Base-by-base conservation (phyloP, 2,329 filamentous ascomycete genomes). In the Seiridium unicorne region DNA sequence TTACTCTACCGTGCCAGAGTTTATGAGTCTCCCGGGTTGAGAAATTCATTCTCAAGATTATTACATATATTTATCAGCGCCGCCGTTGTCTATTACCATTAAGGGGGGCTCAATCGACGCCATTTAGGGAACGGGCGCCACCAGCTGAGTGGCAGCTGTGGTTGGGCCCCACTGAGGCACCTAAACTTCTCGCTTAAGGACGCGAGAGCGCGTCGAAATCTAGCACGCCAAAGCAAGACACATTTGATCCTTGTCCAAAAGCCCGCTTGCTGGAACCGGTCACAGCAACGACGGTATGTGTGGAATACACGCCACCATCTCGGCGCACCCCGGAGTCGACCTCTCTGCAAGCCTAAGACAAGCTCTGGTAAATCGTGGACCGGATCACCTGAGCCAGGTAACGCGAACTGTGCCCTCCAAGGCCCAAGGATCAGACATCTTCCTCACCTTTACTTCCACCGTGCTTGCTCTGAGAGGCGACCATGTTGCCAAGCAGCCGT, bases 401-500 rank as follows among this genome's bases (percentile, higher is more conserved):
- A 68, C 74, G 26, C 68, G 71, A 35, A 59, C 65, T 13, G 36
- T 69, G 38, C 35, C 26, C 42, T 11, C 62, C 31, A 60, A 68
- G 65, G 53, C 67, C 64, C 60, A 67, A n/a, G 55, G 58, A 10
- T 76, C 8, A 34, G 6, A 11, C 34, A 35, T 60, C 31, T 46
- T 47, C n/a, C 34, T 94, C 62, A 82, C 80, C 13, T 90, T 96
- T 69, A 84, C 87, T 10, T 95, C 94, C 5, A 96, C 93, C 0
- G 94, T 99, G 0, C 84, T 98, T n/a, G 88, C 93, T 3, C 80
- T 99, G n/a, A 87, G 95, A 67, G 94, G 94, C 34, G 83, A 87
- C 55, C 79, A 85, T 63, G 71, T 95, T 55, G 85, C 88, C 5
- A 72, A 77, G 40, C 95, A 98, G 73, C 95, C 95, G 2, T 83